Base-by-base conservation (phyloP, 2,329 filamentous ascomycete species). In the Clarireedia monteithiana region DNA sequence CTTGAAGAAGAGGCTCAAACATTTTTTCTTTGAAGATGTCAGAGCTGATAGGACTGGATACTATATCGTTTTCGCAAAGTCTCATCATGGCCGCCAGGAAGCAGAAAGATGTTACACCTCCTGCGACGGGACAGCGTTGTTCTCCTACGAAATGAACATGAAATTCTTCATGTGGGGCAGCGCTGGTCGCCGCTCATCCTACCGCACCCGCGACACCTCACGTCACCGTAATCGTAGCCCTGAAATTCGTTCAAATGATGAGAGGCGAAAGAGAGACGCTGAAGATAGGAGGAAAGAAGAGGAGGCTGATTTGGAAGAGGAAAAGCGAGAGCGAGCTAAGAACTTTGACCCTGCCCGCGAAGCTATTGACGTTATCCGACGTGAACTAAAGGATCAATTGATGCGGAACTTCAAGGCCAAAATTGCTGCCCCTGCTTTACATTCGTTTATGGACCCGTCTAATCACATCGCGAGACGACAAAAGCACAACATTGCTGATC, bases 111-210 rank as follows among this genome's bases (percentile, higher is more conserved):
- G 91, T 68, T 91, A 83, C 70, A 79, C 82, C 53, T 81, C 85
- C 51, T 91, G 88, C 62, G 85, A 96, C 68, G 86, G 88, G 69
- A 86, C 86, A 45, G 81, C 88, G 5, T 82, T 99, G 60, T 99
- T 99, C 74, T 96, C 88, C 1, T 97, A 97, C 64, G 79, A 81
- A 58, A 92, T 99, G 88, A 82, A 84, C 46, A 95, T 99, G 90
- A 87, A 92, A 68, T 84, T 90, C 55, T 86, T 87, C 61, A 52
- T 59, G 14, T 65, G 61, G 39, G 68, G 68, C 6, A 67, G 59
- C 10, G 60, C 56, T 30, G 64, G 61, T 7, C 50, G 55, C 10
- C 55, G 59, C n/a, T 49, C 59, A 46, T 57, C 57, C 9, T 55
- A 60, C 17, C 48, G 55, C 20, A 26, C 53, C 7, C 61, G 64